Evolutionary conservation across 768 basidiomycete species (phyloP).

Genomic region (Hypholoma fasciculare): DNA sequence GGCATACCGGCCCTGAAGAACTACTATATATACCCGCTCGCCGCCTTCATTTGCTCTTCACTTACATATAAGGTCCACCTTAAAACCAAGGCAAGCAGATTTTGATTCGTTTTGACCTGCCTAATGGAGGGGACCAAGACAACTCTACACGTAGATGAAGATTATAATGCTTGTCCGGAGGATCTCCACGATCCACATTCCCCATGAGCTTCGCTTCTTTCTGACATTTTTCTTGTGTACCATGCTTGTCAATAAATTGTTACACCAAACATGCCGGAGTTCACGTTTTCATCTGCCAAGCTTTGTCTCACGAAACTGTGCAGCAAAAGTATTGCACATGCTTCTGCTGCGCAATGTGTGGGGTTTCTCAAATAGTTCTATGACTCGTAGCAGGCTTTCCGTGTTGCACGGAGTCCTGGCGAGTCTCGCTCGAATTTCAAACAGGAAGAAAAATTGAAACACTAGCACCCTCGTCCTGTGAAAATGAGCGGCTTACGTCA

Average conservation of each 20-base stretch:
- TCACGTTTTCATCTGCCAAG: not conserved
- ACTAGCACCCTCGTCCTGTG: not conserved
- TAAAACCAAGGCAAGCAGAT: slow-evolving; percentile 67
- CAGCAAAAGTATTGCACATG: no score
- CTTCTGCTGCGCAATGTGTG: slow-evolving; percentile 14
- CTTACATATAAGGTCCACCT: slow-evolving; percentile 60
- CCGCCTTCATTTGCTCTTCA: slow-evolving; percentile 13
- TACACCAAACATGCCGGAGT: not conserved
- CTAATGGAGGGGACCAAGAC: slow-evolving; percentile 85
- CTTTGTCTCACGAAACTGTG: not conserved
- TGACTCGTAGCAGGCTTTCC: no score
- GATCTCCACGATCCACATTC: slow-evolving; percentile 21
- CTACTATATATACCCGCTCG: slow-evolving; percentile 8
- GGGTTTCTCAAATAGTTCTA: not conserved
- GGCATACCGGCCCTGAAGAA: slow-evolving; percentile 36
- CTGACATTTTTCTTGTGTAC: slow-evolving; percentile 36
- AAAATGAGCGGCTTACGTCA: slow-evolving; percentile 11
- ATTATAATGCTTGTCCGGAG: slow-evolving; percentile 67
- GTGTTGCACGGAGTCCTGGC: no score
- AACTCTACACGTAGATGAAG: slow-evolving; percentile 42
- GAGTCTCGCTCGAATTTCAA: no score
- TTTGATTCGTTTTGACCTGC: slow-evolving; percentile 44
- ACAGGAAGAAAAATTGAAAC: no score
- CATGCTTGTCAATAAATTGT: slow-evolving; percentile 1
- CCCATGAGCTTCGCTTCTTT: slow-evolving; percentile 56